phyloP scores from a whole-genome alignment of 768 basidiomycete species.

The Leucocoprinus sp. region DNA sequence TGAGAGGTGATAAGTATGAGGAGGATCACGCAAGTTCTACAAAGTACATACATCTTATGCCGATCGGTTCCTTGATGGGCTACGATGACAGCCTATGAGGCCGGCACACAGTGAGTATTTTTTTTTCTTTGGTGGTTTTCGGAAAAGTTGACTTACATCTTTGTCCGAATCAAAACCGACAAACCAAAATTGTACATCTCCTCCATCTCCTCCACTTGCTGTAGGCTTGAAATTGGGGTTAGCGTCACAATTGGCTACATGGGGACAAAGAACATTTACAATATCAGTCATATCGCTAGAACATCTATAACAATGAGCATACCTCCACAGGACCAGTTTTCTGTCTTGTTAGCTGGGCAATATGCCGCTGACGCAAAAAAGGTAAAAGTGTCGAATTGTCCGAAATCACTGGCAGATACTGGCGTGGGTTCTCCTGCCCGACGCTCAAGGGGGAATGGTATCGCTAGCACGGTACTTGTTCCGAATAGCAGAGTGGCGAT shows the following conservation, averaged over 20 bases:
- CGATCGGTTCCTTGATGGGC: constrained; percentile 24
- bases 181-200: constrained; percentile 35
- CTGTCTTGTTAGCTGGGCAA: constrained; percentile 32
- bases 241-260: constrained; percentile 34
- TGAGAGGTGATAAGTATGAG: background rate
- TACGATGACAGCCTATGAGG: constrained; percentile 26
- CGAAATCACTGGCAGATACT: constrained; percentile 30
- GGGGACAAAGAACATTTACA: background rate
- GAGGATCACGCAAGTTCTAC: background rate
- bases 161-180: constrained; percentile 32
- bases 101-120: background rate
- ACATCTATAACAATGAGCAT: constrained; percentile 1
- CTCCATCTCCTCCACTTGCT: constrained; percentile 43
- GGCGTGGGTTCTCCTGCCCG: constrained; percentile 22
- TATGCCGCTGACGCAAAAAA: constrained; percentile 41
- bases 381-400: constrained; percentile 36
- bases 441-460: constrained; percentile 17
- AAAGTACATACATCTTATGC: constrained; percentile 11
- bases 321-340: constrained; percentile 45
- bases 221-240: constrained; percentile 39
- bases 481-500: constrained; percentile 2
- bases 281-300: background rate
- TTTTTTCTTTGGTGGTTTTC: no score
- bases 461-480: constrained; percentile 12
- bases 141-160: constrained; percentile 14